These are phyloP conservation scores for Leucocoprinus sp. DNA, from an alignment of 768 basidiomycete genomes.

Conservation along the genomic window DNA sequence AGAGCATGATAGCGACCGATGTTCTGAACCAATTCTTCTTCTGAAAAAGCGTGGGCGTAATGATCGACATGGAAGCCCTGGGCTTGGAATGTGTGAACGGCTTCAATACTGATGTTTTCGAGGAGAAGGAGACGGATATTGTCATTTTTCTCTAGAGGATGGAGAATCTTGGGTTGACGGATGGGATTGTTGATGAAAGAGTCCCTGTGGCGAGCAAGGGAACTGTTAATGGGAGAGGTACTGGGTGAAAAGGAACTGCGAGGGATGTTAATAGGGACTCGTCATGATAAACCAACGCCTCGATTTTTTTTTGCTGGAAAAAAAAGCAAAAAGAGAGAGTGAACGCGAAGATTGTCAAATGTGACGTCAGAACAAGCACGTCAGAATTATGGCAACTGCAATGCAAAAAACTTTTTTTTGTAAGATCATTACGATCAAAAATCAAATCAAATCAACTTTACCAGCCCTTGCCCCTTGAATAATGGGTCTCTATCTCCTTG, in stretches of 20 bases:
- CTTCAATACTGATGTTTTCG: constrained; percentile 93
- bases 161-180: constrained; percentile 62
- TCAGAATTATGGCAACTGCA: constrained; percentile 4
- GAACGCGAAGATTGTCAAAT: too few relatives aligned
- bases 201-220: constrained; percentile 30
- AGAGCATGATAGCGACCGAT: constrained; percentile 86
- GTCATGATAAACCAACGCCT: too few relatives aligned
- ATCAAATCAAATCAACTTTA: constrained; percentile 10
- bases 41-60: constrained; percentile 74
- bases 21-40: constrained; percentile 84
- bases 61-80: constrained; percentile 94
- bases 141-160: constrained; percentile 77
- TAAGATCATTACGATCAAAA: constrained; percentile 1
- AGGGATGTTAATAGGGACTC: constrained; percentile 37
- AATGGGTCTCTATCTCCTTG: constrained; percentile 75
- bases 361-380: constrained; percentile 18
- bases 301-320: constrained; percentile 9
- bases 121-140: constrained; percentile 76
- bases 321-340: background rate
- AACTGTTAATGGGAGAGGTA: constrained; percentile 35
- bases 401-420: constrained; percentile 9
- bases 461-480: too few relatives aligned
- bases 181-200: constrained; percentile 28
- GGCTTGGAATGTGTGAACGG: constrained; percentile 67
- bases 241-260: constrained; percentile 41